phyloP scores from a whole-genome alignment of 2,329 filamentous ascomycete species.

The Colletotrichum phormii region DNA sequence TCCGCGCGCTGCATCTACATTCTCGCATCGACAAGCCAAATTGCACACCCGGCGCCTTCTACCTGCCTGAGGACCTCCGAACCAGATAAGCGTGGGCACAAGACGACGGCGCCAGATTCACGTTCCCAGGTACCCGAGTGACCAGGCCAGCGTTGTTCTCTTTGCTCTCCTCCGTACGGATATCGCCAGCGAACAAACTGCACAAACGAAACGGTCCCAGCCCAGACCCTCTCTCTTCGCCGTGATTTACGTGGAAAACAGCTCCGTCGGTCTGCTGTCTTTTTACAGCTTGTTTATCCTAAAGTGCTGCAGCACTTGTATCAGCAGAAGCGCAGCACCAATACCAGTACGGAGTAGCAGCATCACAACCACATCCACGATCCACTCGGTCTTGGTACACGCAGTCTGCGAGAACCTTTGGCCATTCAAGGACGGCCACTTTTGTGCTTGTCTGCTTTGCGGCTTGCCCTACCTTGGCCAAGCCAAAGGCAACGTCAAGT shows the following conservation, averaged over 20 bases:
- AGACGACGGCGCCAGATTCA: constrained; percentile 18
- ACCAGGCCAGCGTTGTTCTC: constrained; percentile 1
- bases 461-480: neutral
- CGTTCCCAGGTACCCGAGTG: constrained; percentile 1
- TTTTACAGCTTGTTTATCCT: neutral
- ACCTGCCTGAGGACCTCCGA: constrained; percentile 6
- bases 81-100: neutral
- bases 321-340: neutral
- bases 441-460: constrained; percentile 7
- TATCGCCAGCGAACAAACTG: neutral
- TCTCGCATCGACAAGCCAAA: constrained; percentile 21
- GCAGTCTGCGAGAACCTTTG: neutral
- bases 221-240: neutral
- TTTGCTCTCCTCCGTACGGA: neutral
- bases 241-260: neutral
- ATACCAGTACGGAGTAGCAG: neutral
- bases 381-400: constrained; percentile 5
- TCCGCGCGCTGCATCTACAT: constrained; percentile 30
- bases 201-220: constrained; percentile 22
- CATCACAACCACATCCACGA: neutral
- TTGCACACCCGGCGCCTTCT: constrained; percentile 5
- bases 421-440: neutral
- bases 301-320: neutral
- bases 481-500: constrained; percentile 6
- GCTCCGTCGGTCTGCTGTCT: neutral